A percentile compares a stretch with the other conserved stretches of the same genome.
Conservation (phyloP, 148 eudicot genomes). For the Rhododendron mucronatum region DNA sequence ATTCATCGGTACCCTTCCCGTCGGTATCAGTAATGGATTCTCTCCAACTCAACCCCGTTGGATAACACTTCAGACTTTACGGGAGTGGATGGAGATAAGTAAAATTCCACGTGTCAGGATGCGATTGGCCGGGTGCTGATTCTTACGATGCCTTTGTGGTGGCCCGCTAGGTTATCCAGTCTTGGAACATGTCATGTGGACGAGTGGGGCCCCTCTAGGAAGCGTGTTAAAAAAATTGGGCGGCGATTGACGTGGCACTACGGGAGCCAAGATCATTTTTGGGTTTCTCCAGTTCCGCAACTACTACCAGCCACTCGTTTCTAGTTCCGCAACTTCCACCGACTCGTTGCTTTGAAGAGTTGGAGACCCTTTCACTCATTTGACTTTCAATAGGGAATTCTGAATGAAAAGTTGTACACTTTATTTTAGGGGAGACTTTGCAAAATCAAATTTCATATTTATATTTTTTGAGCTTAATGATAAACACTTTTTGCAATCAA, state of each 20-base stretch:
- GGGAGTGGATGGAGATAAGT: not conserved
- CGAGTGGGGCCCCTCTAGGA: not conserved
- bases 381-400: too few species aligned
- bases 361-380: too few species aligned
- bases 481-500: too few species aligned
- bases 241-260: constrained; percentile 2
- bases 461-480: too few species aligned
- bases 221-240: not conserved
- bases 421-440: too few species aligned
- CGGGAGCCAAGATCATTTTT: not conserved
- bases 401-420: too few species aligned
- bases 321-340: not conserved
- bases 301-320: constrained; percentile 7
- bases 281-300: not conserved
- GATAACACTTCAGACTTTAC: too few species aligned
- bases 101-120: constrained; percentile 5
- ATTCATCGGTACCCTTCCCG: not conserved
- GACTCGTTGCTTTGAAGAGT: too few species aligned
- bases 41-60: too few species aligned
- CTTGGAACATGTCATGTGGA: not conserved
- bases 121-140: not conserved
- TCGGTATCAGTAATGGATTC: too few species aligned
- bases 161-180: constrained; percentile 2
- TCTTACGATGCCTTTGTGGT: not conserved
- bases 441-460: too few species aligned